A percentile compares a stretch with the other conserved stretches of the same genome.
These are phyloP conservation scores for Hypoxylon rickii DNA, from an alignment of 495 filamentous ascomycete genomes.

Conservation along the genomic window DNA sequence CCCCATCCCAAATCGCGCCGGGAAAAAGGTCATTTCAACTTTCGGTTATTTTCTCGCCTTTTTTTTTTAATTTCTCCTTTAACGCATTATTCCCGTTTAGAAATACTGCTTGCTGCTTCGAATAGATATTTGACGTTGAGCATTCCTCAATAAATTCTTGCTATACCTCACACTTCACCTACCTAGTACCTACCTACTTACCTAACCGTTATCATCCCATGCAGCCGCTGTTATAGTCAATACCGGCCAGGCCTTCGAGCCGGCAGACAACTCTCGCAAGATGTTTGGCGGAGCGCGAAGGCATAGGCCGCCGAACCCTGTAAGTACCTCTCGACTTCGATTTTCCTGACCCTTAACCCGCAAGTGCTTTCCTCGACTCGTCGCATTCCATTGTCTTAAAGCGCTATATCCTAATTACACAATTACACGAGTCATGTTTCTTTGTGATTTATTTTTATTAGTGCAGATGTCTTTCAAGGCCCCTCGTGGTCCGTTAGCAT, in stretches of 20 bases:
- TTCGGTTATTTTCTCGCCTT: slow-evolving; percentile 14
- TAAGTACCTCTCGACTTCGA: slow-evolving; percentile 40
- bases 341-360: not conserved
- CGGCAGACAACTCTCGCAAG: slow-evolving; percentile 29
- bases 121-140: not conserved
- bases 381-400: slow-evolving; percentile 27
- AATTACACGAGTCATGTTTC: slow-evolving; percentile 25
- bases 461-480: slow-evolving; percentile 24
- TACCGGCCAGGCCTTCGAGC: slow-evolving; percentile 27
- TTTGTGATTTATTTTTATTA: slow-evolving; percentile 20
- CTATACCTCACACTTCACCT: too few relatives aligned
- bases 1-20: slow-evolving; percentile 22
- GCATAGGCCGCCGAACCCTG: slow-evolving; percentile 49
- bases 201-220: slow-evolving; percentile 26
- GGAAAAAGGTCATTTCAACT: slow-evolving; percentile 6
- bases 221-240: slow-evolving; percentile 31
- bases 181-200: slow-evolving; percentile 17
- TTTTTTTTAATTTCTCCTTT: too few relatives aligned
- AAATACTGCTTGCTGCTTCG: slow-evolving; percentile 3
- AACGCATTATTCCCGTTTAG: slow-evolving; percentile 8
- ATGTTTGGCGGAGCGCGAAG: slow-evolving; percentile 53
- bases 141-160: too few relatives aligned
- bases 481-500: slow-evolving; percentile 20
- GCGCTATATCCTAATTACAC: slow-evolving; percentile 16
- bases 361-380: slow-evolving; percentile 11